phyloP scores from a whole-genome alignment of 805 yeast species.

The Candida vartiovaarae region DNA sequence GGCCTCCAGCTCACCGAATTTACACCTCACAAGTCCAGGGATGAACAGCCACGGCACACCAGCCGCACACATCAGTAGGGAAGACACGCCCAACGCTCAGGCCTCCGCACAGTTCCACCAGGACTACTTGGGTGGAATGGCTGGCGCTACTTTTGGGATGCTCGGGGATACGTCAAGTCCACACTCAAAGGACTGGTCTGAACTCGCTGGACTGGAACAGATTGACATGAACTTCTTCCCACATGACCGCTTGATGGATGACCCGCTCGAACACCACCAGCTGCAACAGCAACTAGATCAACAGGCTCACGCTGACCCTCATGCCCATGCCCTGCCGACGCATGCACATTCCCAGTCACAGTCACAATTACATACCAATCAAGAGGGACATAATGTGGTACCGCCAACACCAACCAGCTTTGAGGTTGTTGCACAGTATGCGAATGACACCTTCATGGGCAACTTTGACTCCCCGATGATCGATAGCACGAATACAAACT shows the following conservation, averaged over 20 bases:
- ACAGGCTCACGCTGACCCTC: neutral
- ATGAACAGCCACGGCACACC: neutral
- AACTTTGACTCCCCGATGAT: conserved; percentile 15
- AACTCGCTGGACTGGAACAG: neutral
- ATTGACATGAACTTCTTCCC: conserved; percentile 7
- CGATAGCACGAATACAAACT: conserved; percentile 7
- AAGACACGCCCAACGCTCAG: no score
- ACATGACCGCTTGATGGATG: neutral
- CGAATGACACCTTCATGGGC: conserved; percentile 6
- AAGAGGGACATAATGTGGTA: neutral
- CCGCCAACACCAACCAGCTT: conserved; percentile 22
- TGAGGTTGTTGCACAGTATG: conserved; percentile 10
- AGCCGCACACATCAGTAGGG: no score
- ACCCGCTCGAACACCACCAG: conserved; percentile 1
- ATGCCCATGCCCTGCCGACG: no score
- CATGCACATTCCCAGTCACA: no score
- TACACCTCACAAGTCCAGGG: neutral
- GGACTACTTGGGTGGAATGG: neutral
- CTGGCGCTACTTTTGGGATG: neutral
- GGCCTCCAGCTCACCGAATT: neutral
- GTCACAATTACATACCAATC: neutral
- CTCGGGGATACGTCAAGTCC: neutral
- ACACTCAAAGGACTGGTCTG: conserved; percentile 1
- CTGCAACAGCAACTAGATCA: conserved; percentile 1
- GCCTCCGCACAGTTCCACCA: neutral